Evolutionary conservation across 1,284 basidiomycete genomes (phyloP), one percentile per base, ranked within the genome.

Genomic region (Apiotrichum siamense): DNA sequence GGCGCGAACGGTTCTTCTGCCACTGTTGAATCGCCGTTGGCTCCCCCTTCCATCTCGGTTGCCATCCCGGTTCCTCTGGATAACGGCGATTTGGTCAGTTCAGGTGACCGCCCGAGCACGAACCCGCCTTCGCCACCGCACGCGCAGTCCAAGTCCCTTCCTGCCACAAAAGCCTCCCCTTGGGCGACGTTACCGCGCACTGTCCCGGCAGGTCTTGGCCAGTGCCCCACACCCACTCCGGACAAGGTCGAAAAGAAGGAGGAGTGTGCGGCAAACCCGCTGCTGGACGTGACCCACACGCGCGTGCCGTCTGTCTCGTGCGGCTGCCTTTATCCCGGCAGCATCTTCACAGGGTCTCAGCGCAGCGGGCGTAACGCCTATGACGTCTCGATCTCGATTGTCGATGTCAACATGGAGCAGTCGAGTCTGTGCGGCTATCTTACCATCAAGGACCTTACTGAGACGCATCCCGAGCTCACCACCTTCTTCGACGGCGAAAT

Each of bases 401-500:
- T 87, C 65, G 86, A 90, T 60, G 86, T 92, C 61, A 85, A 89
- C 70, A 84, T 91, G 63, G 73, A 81, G 12, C 80, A 83, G 18
- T 91, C 87, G 0, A 85, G 81, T 49, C 78, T 90, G 9, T 90
- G 86, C 62, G 90, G 90, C 13, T 92, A 92, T 72, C 82, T 94
- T 41, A 83, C 86, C 57, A 94, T 94, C 65, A 83, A 85, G 12
- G 86, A 88, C 32, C 76, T 94, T 44, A 94, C 90, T 41, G 84
- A 93, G 57, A 85, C 92, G 61, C 90, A 89, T 79, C 88, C 87
- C 15, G 86, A 89, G 67, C 80, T 93, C 49, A 91, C 88, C 5
- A 93, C 90, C 3, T 94, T 90, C 67, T 94, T 94, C 73, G 88
- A 91, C 65, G 91, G 88, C 44, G 89, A 94, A 72, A 91, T 94